Conservation (phyloP, 179 eudicot species). For the Gypsophila paniculata region DNA sequence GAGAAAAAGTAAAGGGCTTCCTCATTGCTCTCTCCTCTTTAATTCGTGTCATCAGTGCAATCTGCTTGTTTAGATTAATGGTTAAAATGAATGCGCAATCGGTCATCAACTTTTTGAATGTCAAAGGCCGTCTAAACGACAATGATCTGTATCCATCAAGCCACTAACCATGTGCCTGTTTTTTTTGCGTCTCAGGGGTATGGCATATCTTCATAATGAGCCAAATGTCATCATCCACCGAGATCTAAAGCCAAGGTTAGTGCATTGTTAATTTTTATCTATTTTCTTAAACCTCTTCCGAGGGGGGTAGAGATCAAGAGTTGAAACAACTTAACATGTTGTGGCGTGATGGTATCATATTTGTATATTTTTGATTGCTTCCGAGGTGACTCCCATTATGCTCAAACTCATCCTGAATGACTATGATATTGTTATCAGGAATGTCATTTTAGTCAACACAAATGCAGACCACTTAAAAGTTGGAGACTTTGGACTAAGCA, state of each 20-base stretch:
- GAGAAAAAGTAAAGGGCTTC: neutral
- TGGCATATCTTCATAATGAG: constrained; percentile 71
- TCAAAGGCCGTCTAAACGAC: constrained; percentile 4
- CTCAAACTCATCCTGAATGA: neutral
- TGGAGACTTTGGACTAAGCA: constrained; percentile 98
- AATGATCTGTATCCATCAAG: neutral
- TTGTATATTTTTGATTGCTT: neutral
- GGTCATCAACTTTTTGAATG: neutral
- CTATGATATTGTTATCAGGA: constrained; percentile 44
- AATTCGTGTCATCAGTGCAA: neutral
- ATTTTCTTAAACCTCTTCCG: too few species aligned
- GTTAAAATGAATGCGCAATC: constrained; percentile 3
- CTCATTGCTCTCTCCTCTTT: neutral
- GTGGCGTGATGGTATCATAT: constrained; percentile 12
- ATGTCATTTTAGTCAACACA: constrained; percentile 89
- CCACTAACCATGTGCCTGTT: constrained; percentile 6
- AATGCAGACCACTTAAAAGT: constrained; percentile 96
- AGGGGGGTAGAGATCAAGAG: too few species aligned
- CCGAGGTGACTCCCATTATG: neutral
- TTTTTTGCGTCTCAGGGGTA: constrained; percentile 58
- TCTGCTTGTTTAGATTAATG: neutral
- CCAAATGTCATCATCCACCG: constrained; percentile 94
- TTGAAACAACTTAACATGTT: neutral
- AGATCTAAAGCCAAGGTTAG: constrained; percentile 93
- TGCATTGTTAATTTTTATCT: constrained; percentile 4